Evolutionary conservation across 805 yeast genomes (phyloP).

Genomic region (Pichia eremophila): DNA sequence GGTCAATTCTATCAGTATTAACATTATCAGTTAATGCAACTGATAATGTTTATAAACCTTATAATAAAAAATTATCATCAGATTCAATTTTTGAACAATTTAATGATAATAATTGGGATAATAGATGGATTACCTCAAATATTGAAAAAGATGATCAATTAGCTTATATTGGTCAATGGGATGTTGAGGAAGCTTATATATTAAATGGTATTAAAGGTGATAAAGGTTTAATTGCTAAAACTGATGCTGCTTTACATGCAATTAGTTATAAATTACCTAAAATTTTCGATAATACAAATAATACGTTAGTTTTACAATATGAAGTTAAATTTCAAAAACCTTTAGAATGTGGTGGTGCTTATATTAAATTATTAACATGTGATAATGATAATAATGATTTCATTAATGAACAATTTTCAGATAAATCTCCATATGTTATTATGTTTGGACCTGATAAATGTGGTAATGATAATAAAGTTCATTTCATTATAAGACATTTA

Average conservation of each 20-base stretch:
- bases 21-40: conserved; percentile 5
- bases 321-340: conserved; percentile 81
- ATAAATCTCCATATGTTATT: conserved; percentile 66
- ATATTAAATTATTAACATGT: conserved; percentile 58
- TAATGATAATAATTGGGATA: conserved; percentile 27
- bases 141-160: conserved; percentile 43
- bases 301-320: conserved; percentile 75
- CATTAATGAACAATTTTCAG: conserved; percentile 36
- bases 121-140: conserved; percentile 54
- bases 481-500: conserved; percentile 57
- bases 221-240: conserved; percentile 65
- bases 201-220: conserved; percentile 58
- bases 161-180: conserved; percentile 69
- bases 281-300: conserved; percentile 49
- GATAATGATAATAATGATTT: conserved; percentile 23
- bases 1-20: not conserved
- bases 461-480: conserved; percentile 72
- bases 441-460: conserved; percentile 96
- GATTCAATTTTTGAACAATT: conserved; percentile 64
- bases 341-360: conserved; percentile 82
- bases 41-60: conserved; percentile 24
- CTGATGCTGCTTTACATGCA: conserved; percentile 75
- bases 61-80: conserved; percentile 27
- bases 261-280: conserved; percentile 54
- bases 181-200: conserved; percentile 49